Evolutionary conservation across 2,329 filamentous ascomycete genomes (phyloP).

Genomic region (Verruconis gallopava): DNA sequence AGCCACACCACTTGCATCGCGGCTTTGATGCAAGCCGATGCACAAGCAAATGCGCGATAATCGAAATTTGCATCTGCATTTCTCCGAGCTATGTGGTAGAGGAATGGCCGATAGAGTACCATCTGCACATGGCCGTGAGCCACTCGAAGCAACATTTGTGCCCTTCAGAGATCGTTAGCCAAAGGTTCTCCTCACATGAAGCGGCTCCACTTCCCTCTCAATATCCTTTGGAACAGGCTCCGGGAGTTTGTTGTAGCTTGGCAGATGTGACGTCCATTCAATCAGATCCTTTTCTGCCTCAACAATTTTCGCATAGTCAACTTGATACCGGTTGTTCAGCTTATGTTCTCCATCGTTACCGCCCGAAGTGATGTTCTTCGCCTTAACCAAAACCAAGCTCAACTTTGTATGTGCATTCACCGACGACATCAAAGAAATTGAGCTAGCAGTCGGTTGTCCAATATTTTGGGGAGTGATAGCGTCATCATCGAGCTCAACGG

Average conservation of each 20-base stretch:
- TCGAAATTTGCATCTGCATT: not conserved
- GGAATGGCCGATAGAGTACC: constrained; percentile 16
- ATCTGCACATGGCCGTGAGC: constrained; percentile 15
- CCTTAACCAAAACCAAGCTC: constrained; percentile 16
- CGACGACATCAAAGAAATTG: not conserved
- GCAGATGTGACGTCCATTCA: constrained; percentile 36
- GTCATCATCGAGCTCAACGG: constrained; percentile 53
- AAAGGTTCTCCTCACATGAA: not conserved
- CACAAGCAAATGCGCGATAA: constrained; percentile 2
- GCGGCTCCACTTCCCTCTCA: too few species aligned
- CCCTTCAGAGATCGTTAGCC: not conserved
- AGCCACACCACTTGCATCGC: not conserved
- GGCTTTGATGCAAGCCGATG: constrained; percentile 1
- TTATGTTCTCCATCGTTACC: not conserved
- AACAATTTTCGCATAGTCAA: constrained; percentile 51
- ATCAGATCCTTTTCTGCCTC: constrained; percentile 52
- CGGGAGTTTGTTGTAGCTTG: not conserved
- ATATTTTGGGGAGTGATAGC: constrained; percentile 50
- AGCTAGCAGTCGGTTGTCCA: constrained; percentile 15
- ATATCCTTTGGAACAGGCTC: too few species aligned
- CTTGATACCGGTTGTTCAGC: constrained; percentile 37
- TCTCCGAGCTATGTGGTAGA: constrained; percentile 14
- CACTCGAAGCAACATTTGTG: constrained; percentile 11
- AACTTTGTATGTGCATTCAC: constrained; percentile 1
- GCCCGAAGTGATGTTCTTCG: not conserved